phyloP scores from a whole-genome alignment of 208 protist species.

The Crithidia expoeki region DNA sequence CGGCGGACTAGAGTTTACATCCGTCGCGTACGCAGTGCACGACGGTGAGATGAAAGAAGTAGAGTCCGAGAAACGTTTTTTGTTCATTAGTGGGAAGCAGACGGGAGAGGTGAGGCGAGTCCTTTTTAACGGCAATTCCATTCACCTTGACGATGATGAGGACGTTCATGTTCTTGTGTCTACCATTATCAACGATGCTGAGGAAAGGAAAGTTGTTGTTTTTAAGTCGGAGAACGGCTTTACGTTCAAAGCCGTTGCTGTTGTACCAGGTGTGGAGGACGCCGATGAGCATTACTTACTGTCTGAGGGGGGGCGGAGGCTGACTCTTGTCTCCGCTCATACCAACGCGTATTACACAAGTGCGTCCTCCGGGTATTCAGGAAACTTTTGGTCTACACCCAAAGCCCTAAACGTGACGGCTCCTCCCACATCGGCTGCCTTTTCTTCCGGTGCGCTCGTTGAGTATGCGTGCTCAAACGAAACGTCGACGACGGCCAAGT shows the following conservation, averaged over 20 bases:
- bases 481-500: slow-evolving; percentile 14
- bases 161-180: slow-evolving; percentile 53
- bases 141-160: slow-evolving; percentile 45
- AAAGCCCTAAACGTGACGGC: slow-evolving; percentile 42
- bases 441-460: slow-evolving; percentile 35
- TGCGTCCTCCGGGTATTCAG: slow-evolving; percentile 45
- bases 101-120: slow-evolving; percentile 35
- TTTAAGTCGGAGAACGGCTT: slow-evolving; percentile 49
- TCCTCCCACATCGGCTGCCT: slow-evolving; percentile 33
- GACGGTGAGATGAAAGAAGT: slow-evolving; percentile 8
- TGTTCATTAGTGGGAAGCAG: slow-evolving; percentile 26
- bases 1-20: slow-evolving; percentile 21
- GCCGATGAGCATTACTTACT: slow-evolving; percentile 29
- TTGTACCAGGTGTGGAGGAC: slow-evolving; percentile 5
- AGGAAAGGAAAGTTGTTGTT: slow-evolving; percentile 23
- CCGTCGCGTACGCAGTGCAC: slow-evolving; percentile 9
- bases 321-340: slow-evolving; percentile 29
- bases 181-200: slow-evolving; percentile 32
- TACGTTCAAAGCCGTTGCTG: slow-evolving; percentile 29
- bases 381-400: slow-evolving; percentile 43
- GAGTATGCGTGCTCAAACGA: slow-evolving; percentile 43
- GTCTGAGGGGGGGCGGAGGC: slow-evolving; percentile 15
- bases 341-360: slow-evolving; percentile 16
- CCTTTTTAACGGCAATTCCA: slow-evolving; percentile 51
- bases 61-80: slow-evolving; percentile 20